These are phyloP conservation scores for Solanum paucissectum DNA, from an alignment of 257 asterid species.

Conservation along the genomic window DNA sequence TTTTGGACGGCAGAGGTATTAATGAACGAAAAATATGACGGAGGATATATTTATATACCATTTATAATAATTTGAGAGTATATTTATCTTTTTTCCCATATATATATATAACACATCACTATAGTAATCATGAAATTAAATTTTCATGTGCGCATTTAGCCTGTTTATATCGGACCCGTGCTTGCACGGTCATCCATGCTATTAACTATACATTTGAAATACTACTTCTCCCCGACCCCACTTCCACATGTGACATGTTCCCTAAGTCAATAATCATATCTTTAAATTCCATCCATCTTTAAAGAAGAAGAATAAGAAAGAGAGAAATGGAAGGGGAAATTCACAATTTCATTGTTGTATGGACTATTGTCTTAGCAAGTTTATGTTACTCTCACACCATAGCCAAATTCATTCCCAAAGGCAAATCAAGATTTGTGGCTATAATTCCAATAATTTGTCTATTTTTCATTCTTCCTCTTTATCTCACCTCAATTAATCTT, in stretches of 20 bases:
- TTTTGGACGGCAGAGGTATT: no score
- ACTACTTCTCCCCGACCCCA: not conserved
- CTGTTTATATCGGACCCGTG: no score
- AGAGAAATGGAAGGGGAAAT: slow-evolving; percentile 42
- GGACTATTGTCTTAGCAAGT: slow-evolving; percentile 24
- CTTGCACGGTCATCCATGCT: no score
- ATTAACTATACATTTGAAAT: no score
- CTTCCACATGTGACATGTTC: not conserved
- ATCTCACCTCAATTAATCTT: slow-evolving; percentile 33
- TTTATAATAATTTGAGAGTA: no score
- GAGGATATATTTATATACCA: no score
- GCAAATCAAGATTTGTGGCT: slow-evolving; percentile 13
- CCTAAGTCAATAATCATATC: not conserved
- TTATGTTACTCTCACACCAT: slow-evolving; percentile 31
- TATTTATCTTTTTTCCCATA: no score
- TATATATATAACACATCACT: no score
- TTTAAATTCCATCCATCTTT: not conserved
- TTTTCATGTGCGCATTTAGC: no score
- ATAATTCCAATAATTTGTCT: slow-evolving; percentile 31
- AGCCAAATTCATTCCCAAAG: slow-evolving; percentile 15
- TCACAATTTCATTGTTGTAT: slow-evolving; percentile 27
- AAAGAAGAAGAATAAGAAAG: not conserved
- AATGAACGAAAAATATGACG: no score
- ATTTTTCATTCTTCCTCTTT: slow-evolving; percentile 35
- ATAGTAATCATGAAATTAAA: no score